Base-by-base conservation (phyloP, 192 early-diverging fungal species). In the Coemansia sp. region DNA sequence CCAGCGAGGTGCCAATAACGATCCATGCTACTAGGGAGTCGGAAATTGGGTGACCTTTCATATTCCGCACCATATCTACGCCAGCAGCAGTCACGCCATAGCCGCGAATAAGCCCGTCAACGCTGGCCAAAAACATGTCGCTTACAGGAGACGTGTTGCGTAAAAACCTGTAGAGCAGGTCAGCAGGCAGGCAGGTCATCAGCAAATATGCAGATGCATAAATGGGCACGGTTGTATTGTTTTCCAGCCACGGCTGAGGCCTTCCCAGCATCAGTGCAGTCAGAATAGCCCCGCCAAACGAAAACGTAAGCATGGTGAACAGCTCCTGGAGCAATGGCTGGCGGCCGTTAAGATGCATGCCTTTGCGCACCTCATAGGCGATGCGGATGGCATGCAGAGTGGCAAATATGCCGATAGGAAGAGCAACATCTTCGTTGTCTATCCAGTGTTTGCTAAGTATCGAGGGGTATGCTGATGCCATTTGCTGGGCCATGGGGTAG, bases 281-380 rank as follows among this genome's bases (percentile, higher is more conserved):
- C 41, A 81, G 63, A 23, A 81, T 78, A 53, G 70, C 70, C 5
- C 79, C 79, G 59, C 79, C 79, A 43, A 81, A 78, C 14, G 79
- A 73, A 28, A 81, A 77, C 12, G 74, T 73, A 23, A 81, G 73
- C 79, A 81, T 77, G 19, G 59, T 58, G 41, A 73, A 70, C 39
- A 81, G 59, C 45, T 78, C 79, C 40, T 81, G 79, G 44, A 63
- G 37, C 41, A 63, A 33, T 16, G 61, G 65, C n/a, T 61, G 55
- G 39, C 74, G 74, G 0, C 79, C 73, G 30, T 14, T 55, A 0
- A 44, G 39, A 19, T 78, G 65, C 55, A 67, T 39, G 26, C 51
- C 54, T 61, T 81, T 81, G 70, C 79, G 79, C 57, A 81, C 79
- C 50, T 81, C 79, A 55, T 78, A 81, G 30, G 74, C 74, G 1